These are phyloP conservation scores for Orbilia quercus DNA, from an alignment of 2,329 filamentous ascomycete genomes.

Conservation along the genomic window DNA sequence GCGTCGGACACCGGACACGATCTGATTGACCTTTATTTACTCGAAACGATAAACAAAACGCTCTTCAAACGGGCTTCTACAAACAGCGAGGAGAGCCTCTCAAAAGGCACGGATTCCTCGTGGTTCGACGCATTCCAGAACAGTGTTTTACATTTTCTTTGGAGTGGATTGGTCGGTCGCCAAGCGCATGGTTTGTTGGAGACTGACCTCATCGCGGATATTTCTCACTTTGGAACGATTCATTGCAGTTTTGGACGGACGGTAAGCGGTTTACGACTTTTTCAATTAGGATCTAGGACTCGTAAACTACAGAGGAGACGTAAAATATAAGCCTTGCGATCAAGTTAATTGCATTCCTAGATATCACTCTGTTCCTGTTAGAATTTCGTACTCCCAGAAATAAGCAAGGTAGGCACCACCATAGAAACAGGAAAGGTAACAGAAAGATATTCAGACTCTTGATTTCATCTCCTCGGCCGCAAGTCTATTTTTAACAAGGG, in stretches of 20 bases:
- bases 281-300: not conserved
- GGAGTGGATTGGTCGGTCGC: conserved; percentile 2
- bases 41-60: conserved; percentile 35
- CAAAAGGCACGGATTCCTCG: not conserved
- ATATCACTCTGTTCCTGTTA: not conserved
- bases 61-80: conserved; percentile 32
- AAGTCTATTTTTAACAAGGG: conserved; percentile 50
- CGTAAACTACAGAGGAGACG: too few relatives aligned
- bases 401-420: not conserved
- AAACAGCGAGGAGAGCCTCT: not conserved
- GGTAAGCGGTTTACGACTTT: not conserved
- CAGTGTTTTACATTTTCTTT: not conserved
- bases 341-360: not conserved
- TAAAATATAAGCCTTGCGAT: too few relatives aligned
- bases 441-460: conserved; percentile 47
- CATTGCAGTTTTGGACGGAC: conserved; percentile 1
- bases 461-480: conserved; percentile 55
- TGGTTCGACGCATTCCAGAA: conserved; percentile 3
- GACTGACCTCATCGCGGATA: conserved; percentile 22
- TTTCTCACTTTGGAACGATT: not conserved
- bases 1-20: conserved; percentile 2
- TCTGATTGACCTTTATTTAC: conserved; percentile 17
- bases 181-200: conserved; percentile 28
- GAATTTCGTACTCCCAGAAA: not conserved
- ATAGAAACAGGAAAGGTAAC: not conserved